Conservation (phyloP, 2,329 filamentous ascomycete genomes). For the Calonectria pseudoreteaudii region DNA sequence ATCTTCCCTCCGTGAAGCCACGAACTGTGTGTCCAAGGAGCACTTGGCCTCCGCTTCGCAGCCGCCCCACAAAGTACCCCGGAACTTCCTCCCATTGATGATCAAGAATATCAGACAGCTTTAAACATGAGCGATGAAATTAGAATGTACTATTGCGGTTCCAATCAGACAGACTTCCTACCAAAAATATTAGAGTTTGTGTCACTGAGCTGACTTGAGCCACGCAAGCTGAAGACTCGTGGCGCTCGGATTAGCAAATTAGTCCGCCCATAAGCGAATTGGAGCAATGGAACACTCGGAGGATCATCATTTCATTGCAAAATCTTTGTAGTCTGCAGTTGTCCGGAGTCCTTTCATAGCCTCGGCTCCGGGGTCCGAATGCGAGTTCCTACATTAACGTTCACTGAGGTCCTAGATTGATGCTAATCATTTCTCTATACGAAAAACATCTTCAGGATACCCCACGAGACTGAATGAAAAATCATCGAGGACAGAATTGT, state of each 20-base stretch:
- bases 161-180: neutral
- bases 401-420: neutral
- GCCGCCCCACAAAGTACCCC: neutral
- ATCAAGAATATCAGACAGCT: neutral
- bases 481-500: fast-evolving
- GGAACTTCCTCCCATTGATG: neutral
- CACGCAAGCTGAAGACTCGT: neutral
- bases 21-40: no score
- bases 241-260: neutral
- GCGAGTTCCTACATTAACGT: neutral
- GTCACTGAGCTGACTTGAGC: neutral
- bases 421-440: neutral
- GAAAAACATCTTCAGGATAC: neutral
- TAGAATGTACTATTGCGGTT: neutral
- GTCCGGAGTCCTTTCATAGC: neutral
- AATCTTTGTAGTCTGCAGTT: neutral
- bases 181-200: no score
- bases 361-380: neutral
- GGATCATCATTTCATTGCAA: neutral
- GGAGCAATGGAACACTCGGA: neutral
- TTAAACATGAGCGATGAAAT: neutral
- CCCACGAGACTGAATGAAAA: neutral
- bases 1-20: no score
- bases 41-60: neutral
- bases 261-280: neutral